Base-by-base conservation (phyloP, 2,329 filamentous ascomycete species). In the Diaporthe sp. region DNA sequence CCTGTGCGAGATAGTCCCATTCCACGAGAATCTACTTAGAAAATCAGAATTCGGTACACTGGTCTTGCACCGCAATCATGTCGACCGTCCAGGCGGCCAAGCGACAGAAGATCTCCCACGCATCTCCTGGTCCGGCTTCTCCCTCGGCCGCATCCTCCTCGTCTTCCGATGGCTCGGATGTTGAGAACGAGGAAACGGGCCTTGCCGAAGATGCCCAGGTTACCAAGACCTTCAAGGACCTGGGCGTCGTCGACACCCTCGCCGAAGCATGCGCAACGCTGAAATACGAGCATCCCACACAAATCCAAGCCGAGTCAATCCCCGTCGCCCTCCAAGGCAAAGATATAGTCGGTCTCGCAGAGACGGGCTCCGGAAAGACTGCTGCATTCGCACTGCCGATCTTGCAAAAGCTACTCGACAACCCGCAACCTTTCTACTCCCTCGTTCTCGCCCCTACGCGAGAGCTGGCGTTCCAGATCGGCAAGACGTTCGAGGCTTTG, bases 341-440 rank as follows among this genome's bases (percentile, higher is more conserved):
- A 81, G 96, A 98, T 82, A 87, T 98, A 61, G 98, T 99, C 78
- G 97, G 96, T 55, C 88, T 98, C 69, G 97, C 97, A 42, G 96
- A 99, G 84, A 99, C 97, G 0, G 97, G 97, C 78, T 95, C 92
- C 81, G 97, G 97, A 84, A 99, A 98, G 86, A 98, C 97, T 0
- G 96, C 95, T 9, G 96, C 97, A 0, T 99, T 98, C 82, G 95
- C 95, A 0, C 87, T 99, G 3, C 97, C 97, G 0, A 97, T 99
- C 51, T 89, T 99, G 3, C 96, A 98, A 82, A 92, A 94, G 3
- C 90, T 99, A 1, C 93, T 98, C 85, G 94, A 97, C 72, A 94
- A 95, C 79, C 96, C 96, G 0, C 94, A 95, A 78, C 88, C 94
- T 3, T 87, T 97, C 61, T 98, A 97, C 80, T 94, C 93, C n/a